phyloP scores from a whole-genome alignment of 164 flowering plant species.

The Vitis riparia region DNA sequence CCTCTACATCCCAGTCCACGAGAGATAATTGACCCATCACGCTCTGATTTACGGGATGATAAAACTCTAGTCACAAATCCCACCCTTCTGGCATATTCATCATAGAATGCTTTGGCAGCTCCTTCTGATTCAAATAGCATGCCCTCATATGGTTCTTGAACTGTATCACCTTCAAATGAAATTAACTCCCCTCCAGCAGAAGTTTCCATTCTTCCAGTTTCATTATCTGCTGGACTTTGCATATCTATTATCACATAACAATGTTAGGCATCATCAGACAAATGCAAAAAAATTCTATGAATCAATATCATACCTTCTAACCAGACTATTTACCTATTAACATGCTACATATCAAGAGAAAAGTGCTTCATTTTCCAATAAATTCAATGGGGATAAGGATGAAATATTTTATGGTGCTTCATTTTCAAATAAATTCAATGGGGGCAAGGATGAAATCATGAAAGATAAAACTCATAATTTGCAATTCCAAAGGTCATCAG shows the following conservation, averaged over 20 bases:
- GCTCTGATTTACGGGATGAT: constrained; percentile 50
- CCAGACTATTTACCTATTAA: too few relatives aligned
- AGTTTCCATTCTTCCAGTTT: constrained; percentile 26
- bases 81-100: constrained; percentile 46
- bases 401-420: too few relatives aligned
- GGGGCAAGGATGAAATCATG: too few relatives aligned
- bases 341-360: too few relatives aligned
- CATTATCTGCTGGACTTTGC: constrained; percentile 19
- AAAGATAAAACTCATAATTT: too few relatives aligned
- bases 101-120: constrained; percentile 50
- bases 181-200: constrained; percentile 20
- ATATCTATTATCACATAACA: constrained; percentile 18
- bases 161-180: constrained; percentile 22
- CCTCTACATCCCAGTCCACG: constrained; percentile 48
- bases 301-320: too few relatives aligned
- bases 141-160: constrained; percentile 48
- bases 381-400: too few relatives aligned
- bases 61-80: constrained; percentile 52
- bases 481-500: too few relatives aligned
- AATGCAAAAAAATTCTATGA: too few relatives aligned
- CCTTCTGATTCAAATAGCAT: constrained; percentile 60
- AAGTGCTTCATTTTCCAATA: too few relatives aligned
- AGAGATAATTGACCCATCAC: constrained; percentile 51
- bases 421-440: too few relatives aligned
- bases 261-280: too few relatives aligned